Evolutionary conservation across 345 rosid genomes (phyloP), one percentile per base, ranked within the genome.

Genomic region (Raphanus sativus): DNA sequence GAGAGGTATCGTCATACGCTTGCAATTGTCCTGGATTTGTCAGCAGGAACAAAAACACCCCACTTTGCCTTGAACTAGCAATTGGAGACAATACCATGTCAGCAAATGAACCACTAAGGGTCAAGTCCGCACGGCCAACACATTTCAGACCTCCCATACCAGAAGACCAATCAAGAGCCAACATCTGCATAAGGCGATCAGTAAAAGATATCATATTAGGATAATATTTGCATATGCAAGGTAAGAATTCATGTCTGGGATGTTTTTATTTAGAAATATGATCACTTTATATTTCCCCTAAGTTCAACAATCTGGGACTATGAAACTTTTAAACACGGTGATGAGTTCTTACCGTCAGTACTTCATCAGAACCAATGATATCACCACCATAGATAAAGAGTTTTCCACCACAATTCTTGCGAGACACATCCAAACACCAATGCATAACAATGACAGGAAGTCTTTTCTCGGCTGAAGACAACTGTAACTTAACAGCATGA

Each of bases 371-470:
- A 72, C 98, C 98, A 64, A 90, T 83, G 79, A 86, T 86, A 83
- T 87, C 96, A 66, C 97, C 97, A 40, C 98, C 97, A 83, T 87
- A 91, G 36, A 91, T 85, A 82, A 89, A 89, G 74, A 93, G 88
- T 48, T 81, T 89, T 77, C 97, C 90, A 52, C 89, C 81, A 62
- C 75, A 73, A 77, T 74, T 82, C 30, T 84, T 82, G 71, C 15
- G 77, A 24, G 88, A 85, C 80, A 79, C 85, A 52, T 84, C 75
- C 71, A 76, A 74, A 74, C 84, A 87, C 89, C 93, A 91, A 75
- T 77, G 90, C 81, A 93, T 83, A 65, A 85, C 88, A 76, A 89
- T 89, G 74, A 91, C 90, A 56, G 97, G 97, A 78, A 89, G 87
- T 83, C 94, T 87, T 89, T 81, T 88, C 68, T 78, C 86, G 45